Evolutionary conservation across 164 flowering plant species (phyloP), one percentile per base, ranked within the genome.

Genomic region (Liquidambar formosana): DNA sequence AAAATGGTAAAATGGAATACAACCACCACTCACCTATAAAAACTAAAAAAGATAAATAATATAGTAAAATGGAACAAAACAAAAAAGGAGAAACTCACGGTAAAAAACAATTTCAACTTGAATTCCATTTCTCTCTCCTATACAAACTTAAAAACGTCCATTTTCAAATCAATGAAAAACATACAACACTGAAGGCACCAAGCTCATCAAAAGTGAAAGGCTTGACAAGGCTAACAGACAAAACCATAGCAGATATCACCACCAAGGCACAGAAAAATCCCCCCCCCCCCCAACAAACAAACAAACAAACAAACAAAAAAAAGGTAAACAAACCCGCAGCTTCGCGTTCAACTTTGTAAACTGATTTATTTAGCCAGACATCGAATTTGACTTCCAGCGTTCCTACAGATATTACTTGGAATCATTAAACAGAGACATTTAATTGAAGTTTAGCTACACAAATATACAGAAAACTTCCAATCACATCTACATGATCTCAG

Each of bases 291-390:
- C n/a, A n/a, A n/a, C n/a, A n/a, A n/a, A n/a, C n/a, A n/a, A n/a
- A 65, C 26, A 49, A 4, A 38, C 10, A 16, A 8, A 60, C n/a
- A 54, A 54, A 14, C 4, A 56, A 23, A 8, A 26, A 28, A 18
- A 11, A 58, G 61, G n/a, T 44, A 69, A n/a, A 70, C 72, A 51
- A 76, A 95, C 99, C 94, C 63, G 88, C 76, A 57, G 93, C 96
- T 81, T 87, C 81, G 63, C 82, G 57, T 77, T 95, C 99, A 62
- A 80, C 80, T 69, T 81, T 85, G 78, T 80, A 76, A 77, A 80
- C 82, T 27, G 91, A 83, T 71, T n/a, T n/a, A n/a, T n/a, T 84
- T 91, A 49, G 85, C 80, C 67, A 89, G 87, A 64, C 78, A 75
- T 63, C 76, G 93, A 57, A 95, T 77, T 71, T 88, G 84, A 63